Conservation (phyloP, 345 rosid genomes). For the Eucalyptus pauciflora region DNA sequence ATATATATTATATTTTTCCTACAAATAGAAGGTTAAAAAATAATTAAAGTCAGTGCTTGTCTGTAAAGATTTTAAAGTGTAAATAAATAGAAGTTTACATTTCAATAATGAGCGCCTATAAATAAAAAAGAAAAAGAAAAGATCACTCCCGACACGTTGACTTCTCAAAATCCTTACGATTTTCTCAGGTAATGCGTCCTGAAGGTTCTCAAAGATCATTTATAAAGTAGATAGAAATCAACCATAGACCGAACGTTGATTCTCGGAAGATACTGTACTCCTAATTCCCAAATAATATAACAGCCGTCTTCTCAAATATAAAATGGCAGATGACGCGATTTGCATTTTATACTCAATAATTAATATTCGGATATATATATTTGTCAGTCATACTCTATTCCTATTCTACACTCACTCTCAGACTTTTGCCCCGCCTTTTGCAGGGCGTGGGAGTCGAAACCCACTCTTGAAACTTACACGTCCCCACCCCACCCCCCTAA, state of each 20-base stretch:
- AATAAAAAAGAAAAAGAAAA: background rate
- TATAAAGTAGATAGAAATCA: background rate
- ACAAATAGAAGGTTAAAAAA: background rate
- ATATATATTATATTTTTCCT: background rate
- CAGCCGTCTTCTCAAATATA: background rate
- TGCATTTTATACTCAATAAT: background rate
- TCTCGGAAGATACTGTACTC: background rate
- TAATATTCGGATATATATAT: background rate
- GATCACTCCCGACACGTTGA: background rate
- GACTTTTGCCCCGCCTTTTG: too few species aligned
- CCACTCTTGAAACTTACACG: too few species aligned
- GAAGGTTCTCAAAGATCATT: background rate
- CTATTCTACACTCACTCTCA: too few species aligned
- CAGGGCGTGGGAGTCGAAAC: too few species aligned
- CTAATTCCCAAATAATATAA: background rate
- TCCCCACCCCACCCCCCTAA: too few species aligned
- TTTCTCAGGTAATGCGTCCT: background rate
- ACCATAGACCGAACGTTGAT: background rate
- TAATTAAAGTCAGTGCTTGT: background rate
- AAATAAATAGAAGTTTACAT: background rate
- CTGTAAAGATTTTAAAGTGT: background rate
- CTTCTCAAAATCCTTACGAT: background rate
- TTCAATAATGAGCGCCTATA: background rate
- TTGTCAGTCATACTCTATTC: too few species aligned
- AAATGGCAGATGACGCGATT: background rate